Evolutionary conservation across 108 stramenopile species (phyloP), one percentile per base, ranked within the genome.

Genomic region (Fragilariopsis cylindrus): DNA sequence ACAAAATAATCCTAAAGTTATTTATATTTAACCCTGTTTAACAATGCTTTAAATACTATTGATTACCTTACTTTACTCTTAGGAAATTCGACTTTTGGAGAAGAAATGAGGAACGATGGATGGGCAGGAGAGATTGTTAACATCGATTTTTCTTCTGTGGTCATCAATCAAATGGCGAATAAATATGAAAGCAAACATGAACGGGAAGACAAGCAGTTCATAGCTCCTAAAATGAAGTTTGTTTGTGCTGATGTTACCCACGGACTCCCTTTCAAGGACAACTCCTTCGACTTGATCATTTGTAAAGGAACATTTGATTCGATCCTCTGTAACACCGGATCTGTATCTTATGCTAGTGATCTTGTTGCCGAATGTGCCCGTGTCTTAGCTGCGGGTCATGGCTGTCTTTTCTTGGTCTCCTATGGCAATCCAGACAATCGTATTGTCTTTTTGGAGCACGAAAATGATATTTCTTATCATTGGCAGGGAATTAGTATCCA

Each of bases 281-380:
- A 81, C 48, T 86, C 90, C 1, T 91, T 95, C 67, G 94, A 95
- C 50, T 77, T 95, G 69, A 85, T 95, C 57, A 78, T 95, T 50
- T 88, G 87, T 77, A 95, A 95, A 82, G 91, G 84, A 64, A 87
- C 88, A 1, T 81, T 95, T 65, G 94, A 95, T 76, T 82, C 90
- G 4, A 76, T 95, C 41, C 75, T 95, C 8, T 89, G 88, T 54
- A 58, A 82, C 47, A 76, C 76, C 5, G 85, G 85, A 53, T 88
- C 88, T 5, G 67, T 80, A 8, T 39, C 73, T 8, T 67, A 73
- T 57, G 84, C 82, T 5, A 70, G 76, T 3, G 55, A 67, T 8
- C 75, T 87, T 69, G 82, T 91, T 16, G 16, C 65, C 40, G 90
- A 94, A 60, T 87, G 85, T 57, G 73, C 65, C 54, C 89, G 93